Percentiles rank a stretch among this genome's conserved stretches.
phyloP scores from a whole-genome alignment of 23 red algal species.

The Gracilaria gracilis region DNA sequence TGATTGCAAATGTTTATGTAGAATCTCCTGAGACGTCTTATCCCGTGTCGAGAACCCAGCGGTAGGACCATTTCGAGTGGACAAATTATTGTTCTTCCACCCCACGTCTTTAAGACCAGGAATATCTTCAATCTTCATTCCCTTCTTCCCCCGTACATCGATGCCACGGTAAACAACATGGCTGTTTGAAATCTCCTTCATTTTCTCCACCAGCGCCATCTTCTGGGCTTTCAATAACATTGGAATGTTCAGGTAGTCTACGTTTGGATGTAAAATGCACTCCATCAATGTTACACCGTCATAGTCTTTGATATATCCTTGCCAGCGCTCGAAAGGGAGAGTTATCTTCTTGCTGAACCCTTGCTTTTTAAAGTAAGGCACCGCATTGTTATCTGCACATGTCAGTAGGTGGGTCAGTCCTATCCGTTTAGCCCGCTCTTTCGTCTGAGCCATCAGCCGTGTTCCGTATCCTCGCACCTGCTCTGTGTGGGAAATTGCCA shows the following conservation, averaged over 20 bases:
- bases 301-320: slow-evolving; percentile 99
- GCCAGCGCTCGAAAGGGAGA: slow-evolving; percentile 89
- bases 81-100: slow-evolving; percentile 60
- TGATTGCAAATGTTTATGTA: slow-evolving; percentile 93
- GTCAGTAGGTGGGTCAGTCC: slow-evolving; percentile 93
- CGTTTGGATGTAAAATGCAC: slow-evolving; percentile 86
- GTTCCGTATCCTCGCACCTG: slow-evolving; percentile 98
- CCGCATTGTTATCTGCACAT: slow-evolving; percentile 99
- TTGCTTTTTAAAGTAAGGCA: slow-evolving; percentile 99
- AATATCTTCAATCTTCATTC: slow-evolving; percentile 90
- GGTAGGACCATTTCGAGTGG: slow-evolving; percentile 75
- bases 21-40: slow-evolving; percentile 72
- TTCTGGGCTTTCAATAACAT: slow-evolving; percentile 97
- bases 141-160: slow-evolving; percentile 74
- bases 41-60: slow-evolving; percentile 71
- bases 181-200: slow-evolving; percentile 90
- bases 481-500: slow-evolving; percentile 96
- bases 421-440: slow-evolving; percentile 90
- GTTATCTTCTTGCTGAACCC: slow-evolving; percentile 99
- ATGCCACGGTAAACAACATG: slow-evolving; percentile 98
- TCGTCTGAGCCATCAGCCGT: slow-evolving; percentile 96
- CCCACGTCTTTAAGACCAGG: slow-evolving; percentile 89
- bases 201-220: slow-evolving; percentile 89
- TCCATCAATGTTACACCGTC: slow-evolving; percentile 98
- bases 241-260: slow-evolving; percentile 98